These are phyloP conservation scores for Trichoderma atroviride DNA, from an alignment of 2,329 filamentous ascomycete species.

Conservation along the genomic window DNA sequence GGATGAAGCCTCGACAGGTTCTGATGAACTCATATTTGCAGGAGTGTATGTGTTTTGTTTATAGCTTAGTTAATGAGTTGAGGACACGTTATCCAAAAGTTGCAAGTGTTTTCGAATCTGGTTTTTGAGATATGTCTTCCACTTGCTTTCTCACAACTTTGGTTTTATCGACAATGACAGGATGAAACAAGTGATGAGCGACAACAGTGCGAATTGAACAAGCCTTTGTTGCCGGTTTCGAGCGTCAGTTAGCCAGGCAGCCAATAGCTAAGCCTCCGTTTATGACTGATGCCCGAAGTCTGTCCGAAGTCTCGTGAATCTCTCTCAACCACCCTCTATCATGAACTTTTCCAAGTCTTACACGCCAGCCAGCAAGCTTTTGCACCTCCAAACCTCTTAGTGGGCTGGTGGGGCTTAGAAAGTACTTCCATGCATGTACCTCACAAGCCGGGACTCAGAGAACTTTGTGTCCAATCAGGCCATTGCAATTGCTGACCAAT, in stretches of 20 bases:
- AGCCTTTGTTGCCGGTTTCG: background rate
- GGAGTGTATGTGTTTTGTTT: background rate
- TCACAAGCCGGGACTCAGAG: background rate
- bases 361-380: conserved; percentile 2
- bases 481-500: conserved; percentile 39
- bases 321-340: background rate
- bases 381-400: background rate
- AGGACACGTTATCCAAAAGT: background rate
- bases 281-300: background rate
- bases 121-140: background rate
- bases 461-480: conserved; percentile 36
- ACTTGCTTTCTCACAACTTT: background rate
- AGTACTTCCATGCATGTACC: background rate
- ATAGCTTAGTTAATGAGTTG: background rate
- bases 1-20: background rate
- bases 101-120: background rate
- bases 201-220: background rate
- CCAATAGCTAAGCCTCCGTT: too few relatives aligned
- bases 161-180: background rate
- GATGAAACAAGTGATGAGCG: background rate
- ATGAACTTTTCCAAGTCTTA: background rate
- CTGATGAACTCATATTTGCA: conserved; percentile 4
- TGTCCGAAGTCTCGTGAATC: background rate
- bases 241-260: too few relatives aligned
- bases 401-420: conserved; percentile 19